Conservation (phyloP, 805 yeast species). For the Saccharomyces mikatae region DNA sequence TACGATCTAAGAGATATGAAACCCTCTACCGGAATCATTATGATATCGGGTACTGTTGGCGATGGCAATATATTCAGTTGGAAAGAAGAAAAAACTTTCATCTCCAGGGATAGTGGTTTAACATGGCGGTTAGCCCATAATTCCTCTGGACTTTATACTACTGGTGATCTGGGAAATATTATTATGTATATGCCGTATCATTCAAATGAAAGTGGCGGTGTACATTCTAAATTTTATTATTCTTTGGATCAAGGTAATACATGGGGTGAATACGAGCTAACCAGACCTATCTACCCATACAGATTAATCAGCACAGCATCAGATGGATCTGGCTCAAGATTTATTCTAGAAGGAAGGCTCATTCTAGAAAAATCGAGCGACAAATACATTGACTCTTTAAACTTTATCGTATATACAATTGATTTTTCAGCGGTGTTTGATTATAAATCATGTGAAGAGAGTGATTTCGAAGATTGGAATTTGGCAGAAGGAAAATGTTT, state of each 20-base stretch:
- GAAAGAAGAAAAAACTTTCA: constrained; percentile 38
- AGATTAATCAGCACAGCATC: constrained; percentile 43
- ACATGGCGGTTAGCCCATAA: constrained; percentile 55
- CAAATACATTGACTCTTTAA: no score
- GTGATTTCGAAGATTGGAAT: constrained; percentile 59
- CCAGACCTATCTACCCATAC: constrained; percentile 25
- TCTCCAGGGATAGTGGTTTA: constrained; percentile 73
- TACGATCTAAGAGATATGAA: constrained; percentile 20
- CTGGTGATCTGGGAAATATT: constrained; percentile 75
- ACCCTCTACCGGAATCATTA: constrained; percentile 47
- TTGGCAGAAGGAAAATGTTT: constrained; percentile 41
- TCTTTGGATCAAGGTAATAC: constrained; percentile 68
- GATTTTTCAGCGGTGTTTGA: constrained; percentile 53
- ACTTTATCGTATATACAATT: constrained; percentile 21
- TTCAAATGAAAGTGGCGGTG: constrained; percentile 30
- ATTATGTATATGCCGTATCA: constrained; percentile 48
- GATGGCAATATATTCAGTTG: constrained; percentile 6
- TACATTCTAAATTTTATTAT: constrained; percentile 35
- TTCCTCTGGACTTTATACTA: constrained; percentile 45
- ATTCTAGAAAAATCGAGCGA: no score
- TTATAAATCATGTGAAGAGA: constrained; percentile 34
- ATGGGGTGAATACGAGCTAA: constrained; percentile 47
- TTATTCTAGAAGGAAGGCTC: constrained; percentile 28
- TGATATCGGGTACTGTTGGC: constrained; percentile 16
- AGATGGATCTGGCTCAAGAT: constrained; percentile 64